Conservation (phyloP, 2,329 filamentous ascomycete genomes). For the Chaetomium olivaceum region DNA sequence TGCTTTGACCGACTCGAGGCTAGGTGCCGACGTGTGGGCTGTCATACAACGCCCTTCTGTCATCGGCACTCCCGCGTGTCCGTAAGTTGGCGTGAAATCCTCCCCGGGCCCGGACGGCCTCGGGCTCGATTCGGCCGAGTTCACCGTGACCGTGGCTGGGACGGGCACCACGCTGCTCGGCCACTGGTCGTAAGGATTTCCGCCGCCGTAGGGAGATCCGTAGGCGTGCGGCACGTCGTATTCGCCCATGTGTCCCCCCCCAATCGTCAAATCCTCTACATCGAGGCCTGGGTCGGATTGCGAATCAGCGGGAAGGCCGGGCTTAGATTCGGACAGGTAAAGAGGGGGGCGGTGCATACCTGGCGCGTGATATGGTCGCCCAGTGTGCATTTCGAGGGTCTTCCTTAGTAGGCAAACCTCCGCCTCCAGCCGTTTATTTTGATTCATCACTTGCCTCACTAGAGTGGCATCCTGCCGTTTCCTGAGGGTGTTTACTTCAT, state of each 20-base stretch:
- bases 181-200: slow-evolving; percentile 20
- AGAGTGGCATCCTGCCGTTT: slow-evolving; percentile 52
- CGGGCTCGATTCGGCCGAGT: slow-evolving; percentile 18
- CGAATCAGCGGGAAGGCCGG: neutral
- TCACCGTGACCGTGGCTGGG: slow-evolving; percentile 2
- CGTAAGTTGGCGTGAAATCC: slow-evolving; percentile 15
- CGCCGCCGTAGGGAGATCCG: neutral
- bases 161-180: slow-evolving; percentile 20
- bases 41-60: neutral
- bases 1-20: neutral
- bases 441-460: slow-evolving; percentile 53
- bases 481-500: slow-evolving; percentile 70
- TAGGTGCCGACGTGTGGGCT: slow-evolving; percentile 4
- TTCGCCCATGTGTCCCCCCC: slow-evolving; percentile 38
- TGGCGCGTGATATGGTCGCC: slow-evolving; percentile 45
- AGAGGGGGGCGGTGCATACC: slow-evolving; percentile 37
- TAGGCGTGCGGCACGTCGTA: slow-evolving; percentile 30
- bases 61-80: slow-evolving; percentile 6
- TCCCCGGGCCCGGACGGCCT: slow-evolving; percentile 9
- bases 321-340: neutral
- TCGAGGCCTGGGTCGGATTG: slow-evolving; percentile 41
- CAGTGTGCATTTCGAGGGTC: slow-evolving; percentile 45
- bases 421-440: slow-evolving; percentile 56
- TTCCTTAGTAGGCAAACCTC: slow-evolving; percentile 51
- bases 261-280: slow-evolving; percentile 41